phyloP scores from a whole-genome alignment of 768 basidiomycete genomes.

The Phlebiopsis gigantea region DNA sequence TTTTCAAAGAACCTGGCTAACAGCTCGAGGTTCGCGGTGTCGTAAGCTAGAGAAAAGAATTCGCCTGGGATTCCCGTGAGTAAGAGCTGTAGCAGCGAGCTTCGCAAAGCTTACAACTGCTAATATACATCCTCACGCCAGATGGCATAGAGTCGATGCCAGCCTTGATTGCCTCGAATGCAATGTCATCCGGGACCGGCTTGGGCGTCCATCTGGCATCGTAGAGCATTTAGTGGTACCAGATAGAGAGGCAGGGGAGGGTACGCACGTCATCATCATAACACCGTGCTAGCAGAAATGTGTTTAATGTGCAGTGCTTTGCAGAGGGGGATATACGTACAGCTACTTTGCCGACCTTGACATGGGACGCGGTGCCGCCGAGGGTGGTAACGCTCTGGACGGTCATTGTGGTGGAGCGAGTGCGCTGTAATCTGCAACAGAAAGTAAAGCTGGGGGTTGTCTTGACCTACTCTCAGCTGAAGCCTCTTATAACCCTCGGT shows the following conservation, averaged over 20 bases:
- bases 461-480: no score
- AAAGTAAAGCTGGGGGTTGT: no score
- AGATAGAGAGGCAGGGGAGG: not conserved
- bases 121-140: constrained; percentile 44
- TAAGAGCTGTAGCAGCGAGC: not conserved
- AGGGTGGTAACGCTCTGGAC: constrained; percentile 29
- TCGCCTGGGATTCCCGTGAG: constrained; percentile 30
- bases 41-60: constrained; percentile 47
- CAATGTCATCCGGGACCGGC: constrained; percentile 49
- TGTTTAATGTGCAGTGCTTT: not conserved
- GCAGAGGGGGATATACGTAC: constrained; percentile 28
- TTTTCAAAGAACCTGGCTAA: constrained; percentile 45
- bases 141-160: constrained; percentile 37
- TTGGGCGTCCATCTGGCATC: constrained; percentile 33
- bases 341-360: constrained; percentile 34
- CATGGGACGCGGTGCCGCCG: constrained; percentile 32
- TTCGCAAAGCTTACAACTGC: constrained; percentile 33
- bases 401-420: no score
- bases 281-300: constrained; percentile 36
- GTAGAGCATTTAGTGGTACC: not conserved
- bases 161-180: constrained; percentile 57
- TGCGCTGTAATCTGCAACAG: no score
- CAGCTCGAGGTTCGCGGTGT: constrained; percentile 42
- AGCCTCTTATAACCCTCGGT: no score
- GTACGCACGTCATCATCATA: constrained; percentile 51